Base-by-base conservation (phyloP, 2,329 filamentous ascomycete species). In the Venturiaceae sp. region DNA sequence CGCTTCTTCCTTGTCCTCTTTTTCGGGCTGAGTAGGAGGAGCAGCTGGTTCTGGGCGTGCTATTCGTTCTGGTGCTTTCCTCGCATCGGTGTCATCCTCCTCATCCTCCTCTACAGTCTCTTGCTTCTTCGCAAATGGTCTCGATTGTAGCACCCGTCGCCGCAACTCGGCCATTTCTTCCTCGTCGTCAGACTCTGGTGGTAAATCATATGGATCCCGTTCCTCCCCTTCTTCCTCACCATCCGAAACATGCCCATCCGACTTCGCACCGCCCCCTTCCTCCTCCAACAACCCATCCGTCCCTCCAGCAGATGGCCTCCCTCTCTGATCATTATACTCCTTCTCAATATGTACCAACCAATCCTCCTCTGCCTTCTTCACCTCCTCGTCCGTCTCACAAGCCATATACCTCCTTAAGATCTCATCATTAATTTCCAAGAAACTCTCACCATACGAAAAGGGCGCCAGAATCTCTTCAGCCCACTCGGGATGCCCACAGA, bases 151-250 rank as follows among this genome's bases (percentile, higher is more conserved):
- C n/a, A 97, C 90, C 65, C 90, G 89, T 58, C 87, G 84, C 53
- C 94, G 83, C 56, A 99, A 86, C 67, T 95, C 92, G 36, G 90
- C 92, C 92, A 97, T 97, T 68, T 91, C 86, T 56, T 88, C 88
- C 65, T 95, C 90, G 59, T 96, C 87, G 59, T 88, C 89, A 33
- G 83, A 84, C 64, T 90, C 86, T 4, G 72, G 87, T 9, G 90
- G 90, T 50, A 95, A 81, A 57, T 83, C 86, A 66, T 86, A 92
- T 23, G 72, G 69, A 23, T 75, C 72, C 2, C 69, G 68, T 3
- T 74, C 72, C 9, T 66, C 69, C 6, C 68, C 76, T 0, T 76
- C 73, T 2, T 75, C 73, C 2, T 75, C 74, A 0, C 75, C 75
- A 1, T 77, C 74, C 1, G 76, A 73, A 0, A 76, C 74, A 1